Percentiles rank a stretch among this genome's conserved stretches.
These are phyloP conservation scores for Euphorbia peplus DNA, from an alignment of 345 rosid species.

Conservation along the genomic window DNA sequence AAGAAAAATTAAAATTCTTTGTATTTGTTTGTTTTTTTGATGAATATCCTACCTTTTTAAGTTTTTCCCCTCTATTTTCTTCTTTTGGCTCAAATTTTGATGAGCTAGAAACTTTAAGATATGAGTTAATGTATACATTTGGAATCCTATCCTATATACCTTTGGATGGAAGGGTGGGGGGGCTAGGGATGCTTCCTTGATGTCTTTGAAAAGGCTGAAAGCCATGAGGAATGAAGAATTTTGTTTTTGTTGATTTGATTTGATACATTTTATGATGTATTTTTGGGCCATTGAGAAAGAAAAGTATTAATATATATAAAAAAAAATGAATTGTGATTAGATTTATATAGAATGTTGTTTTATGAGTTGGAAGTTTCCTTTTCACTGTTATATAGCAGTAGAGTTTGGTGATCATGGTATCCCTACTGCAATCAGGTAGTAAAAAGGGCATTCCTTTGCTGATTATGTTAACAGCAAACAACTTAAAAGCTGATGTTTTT, in stretches of 20 bases:
- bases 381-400: constrained; percentile 19
- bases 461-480: not conserved
- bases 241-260: constrained; percentile 36
- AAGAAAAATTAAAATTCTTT: constrained; percentile 30
- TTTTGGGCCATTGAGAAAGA: constrained; percentile 31
- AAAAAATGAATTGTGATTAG: constrained; percentile 32
- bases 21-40: constrained; percentile 24
- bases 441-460: not conserved
- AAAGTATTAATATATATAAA: constrained; percentile 18
- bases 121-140: constrained; percentile 14
- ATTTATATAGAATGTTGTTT: constrained; percentile 39
- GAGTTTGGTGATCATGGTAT: constrained; percentile 14
- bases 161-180: constrained; percentile 28
- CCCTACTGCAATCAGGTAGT: not conserved
- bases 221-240: constrained; percentile 43
- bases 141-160: constrained; percentile 13
- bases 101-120: not conserved
- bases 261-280: constrained; percentile 32
- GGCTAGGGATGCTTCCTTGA: constrained; percentile 46
- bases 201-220: constrained; percentile 58
- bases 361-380: constrained; percentile 28
- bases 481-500: not conserved
- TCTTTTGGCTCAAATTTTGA: constrained; percentile 15
- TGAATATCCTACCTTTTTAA: constrained; percentile 18
- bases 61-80: constrained; percentile 3